These are phyloP conservation scores for Ampelocalamus luodianensis DNA, from an alignment of 176 grass and related monocot genomes.

Conservation along the genomic window DNA sequence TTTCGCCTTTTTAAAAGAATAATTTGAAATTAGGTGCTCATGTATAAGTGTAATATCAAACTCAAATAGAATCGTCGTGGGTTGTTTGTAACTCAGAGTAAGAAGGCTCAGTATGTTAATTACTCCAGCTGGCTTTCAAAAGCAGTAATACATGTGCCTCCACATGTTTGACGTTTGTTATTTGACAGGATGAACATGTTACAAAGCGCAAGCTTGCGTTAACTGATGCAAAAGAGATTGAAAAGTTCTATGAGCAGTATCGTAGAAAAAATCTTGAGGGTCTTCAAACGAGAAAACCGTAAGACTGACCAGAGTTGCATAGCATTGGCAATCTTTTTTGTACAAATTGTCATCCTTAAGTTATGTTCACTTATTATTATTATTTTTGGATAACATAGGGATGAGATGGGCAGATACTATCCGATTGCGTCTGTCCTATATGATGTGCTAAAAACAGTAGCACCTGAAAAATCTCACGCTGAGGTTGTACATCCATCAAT, in stretches of 20 bases:
- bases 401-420: slow-evolving; percentile 79
- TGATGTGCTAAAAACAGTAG: too few species aligned
- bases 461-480: slow-evolving; percentile 15
- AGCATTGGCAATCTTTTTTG: slow-evolving; percentile 11
- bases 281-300: slow-evolving; percentile 53
- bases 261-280: slow-evolving; percentile 54
- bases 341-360: slow-evolving; percentile 23
- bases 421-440: slow-evolving; percentile 62
- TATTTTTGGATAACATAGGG: slow-evolving; percentile 47
- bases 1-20: neutral
- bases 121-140: neutral
- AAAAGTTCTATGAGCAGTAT: slow-evolving; percentile 67
- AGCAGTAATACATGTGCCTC: neutral
- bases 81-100: neutral
- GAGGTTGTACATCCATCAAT: slow-evolving; percentile 45
- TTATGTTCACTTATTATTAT: slow-evolving; percentile 38
- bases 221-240: slow-evolving; percentile 76
- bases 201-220: slow-evolving; percentile 38
- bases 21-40: neutral
- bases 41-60: neutral
- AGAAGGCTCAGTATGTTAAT: neutral
- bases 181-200: slow-evolving; percentile 72
- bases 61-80: neutral
- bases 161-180: slow-evolving; percentile 14
- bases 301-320: slow-evolving; percentile 39